Evolutionary conservation across 805 yeast genomes (phyloP).

Genomic region (Ogataea pini): DNA sequence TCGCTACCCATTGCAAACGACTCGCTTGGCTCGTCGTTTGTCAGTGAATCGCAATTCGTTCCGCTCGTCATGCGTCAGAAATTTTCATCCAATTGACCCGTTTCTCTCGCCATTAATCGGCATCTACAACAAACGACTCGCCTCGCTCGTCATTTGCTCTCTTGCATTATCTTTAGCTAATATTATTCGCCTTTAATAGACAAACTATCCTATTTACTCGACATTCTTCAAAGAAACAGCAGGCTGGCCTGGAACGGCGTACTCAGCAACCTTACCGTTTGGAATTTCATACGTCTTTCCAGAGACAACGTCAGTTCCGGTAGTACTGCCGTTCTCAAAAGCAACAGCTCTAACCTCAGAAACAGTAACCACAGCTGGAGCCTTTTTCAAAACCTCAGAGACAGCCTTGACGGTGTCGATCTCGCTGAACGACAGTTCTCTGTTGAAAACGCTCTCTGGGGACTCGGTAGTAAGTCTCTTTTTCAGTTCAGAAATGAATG

Average conservation of each 20-base stretch:
- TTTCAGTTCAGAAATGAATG: constrained; percentile 85
- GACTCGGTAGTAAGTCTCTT: constrained; percentile 71
- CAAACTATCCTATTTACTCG: background rate
- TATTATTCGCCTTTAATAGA: background rate
- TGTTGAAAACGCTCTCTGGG: constrained; percentile 80
- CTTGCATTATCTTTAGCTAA: background rate
- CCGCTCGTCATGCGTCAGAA: too few species aligned
- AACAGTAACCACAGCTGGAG: constrained; percentile 62
- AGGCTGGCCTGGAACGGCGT: constrained; percentile 91
- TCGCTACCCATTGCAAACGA: too few species aligned
- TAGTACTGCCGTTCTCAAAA: constrained; percentile 60
- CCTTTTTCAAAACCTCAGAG: constrained; percentile 55
- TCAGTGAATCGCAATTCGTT: too few species aligned
- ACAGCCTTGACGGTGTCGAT: constrained; percentile 60
- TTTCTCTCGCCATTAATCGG: background rate
- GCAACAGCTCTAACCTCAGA: constrained; percentile 59
- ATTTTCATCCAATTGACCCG: too few species aligned
- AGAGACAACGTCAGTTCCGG: constrained; percentile 66
- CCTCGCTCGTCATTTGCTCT: background rate
- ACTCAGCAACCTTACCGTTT: constrained; percentile 69
- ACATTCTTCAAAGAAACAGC: constrained; percentile 77
- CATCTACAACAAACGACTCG: too few species aligned
- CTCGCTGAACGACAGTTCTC: constrained; percentile 86
- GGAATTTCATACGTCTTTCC: constrained; percentile 70
- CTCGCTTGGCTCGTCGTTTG: too few species aligned